Conservation (phyloP, 257 asterid genomes). For the Salvia miltiorrhiza region DNA sequence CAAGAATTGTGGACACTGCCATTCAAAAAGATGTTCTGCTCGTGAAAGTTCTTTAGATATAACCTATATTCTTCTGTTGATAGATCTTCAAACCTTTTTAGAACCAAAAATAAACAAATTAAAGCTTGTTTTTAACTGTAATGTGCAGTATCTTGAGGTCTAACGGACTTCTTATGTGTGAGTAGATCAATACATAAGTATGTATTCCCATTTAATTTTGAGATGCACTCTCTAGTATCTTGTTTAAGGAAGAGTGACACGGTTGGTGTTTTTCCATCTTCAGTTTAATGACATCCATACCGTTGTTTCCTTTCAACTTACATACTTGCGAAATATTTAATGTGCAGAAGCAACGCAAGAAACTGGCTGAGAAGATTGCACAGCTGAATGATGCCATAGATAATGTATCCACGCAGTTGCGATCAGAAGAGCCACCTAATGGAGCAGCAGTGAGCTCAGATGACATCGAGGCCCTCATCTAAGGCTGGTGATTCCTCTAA, state of each 20-base stretch:
- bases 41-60: not conserved
- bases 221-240: not conserved
- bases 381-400: constrained; percentile 84
- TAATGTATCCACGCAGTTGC: constrained; percentile 58
- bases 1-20: not conserved
- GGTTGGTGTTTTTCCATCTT: not conserved
- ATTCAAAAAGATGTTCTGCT: not conserved
- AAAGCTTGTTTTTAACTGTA: not conserved
- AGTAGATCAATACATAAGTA: not conserved
- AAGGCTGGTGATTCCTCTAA: constrained; percentile 11
- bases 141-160: not conserved
- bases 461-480: constrained; percentile 56
- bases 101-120: not conserved
- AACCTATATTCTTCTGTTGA: not conserved
- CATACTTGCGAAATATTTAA: not conserved
- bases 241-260: not conserved
- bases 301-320: not conserved
- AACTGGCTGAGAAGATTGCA: constrained; percentile 77
- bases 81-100: not conserved
- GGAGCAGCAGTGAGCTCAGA: constrained; percentile 57
- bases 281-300: not conserved
- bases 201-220: not conserved
- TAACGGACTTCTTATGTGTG: not conserved
- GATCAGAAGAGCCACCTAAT: constrained; percentile 50
- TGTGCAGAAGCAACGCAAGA: constrained; percentile 77